A percentile compares a stretch with the other conserved stretches of the same genome.
Evolutionary conservation across 2,329 filamentous ascomycete species (phyloP).

Genomic region (Colletotrichum abscissum): DNA sequence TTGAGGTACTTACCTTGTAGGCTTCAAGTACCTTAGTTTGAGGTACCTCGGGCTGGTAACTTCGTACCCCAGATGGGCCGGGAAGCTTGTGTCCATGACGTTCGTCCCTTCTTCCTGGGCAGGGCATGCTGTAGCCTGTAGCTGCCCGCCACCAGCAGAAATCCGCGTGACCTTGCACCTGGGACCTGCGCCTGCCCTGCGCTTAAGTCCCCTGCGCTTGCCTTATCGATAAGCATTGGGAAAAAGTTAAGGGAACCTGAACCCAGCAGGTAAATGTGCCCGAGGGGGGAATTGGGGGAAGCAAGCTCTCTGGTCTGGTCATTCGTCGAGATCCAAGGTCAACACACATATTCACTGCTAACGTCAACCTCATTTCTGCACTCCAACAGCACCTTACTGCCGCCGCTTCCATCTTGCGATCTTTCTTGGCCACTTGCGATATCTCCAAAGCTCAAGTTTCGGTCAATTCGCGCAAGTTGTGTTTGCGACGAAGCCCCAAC

Average conservation of each 20-base stretch:
- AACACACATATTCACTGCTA: constrained; percentile 15
- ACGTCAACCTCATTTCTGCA: constrained; percentile 4
- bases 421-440: constrained; percentile 8
- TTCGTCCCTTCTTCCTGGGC: constrained; percentile 26
- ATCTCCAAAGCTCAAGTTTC: background rate
- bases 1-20: background rate
- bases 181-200: constrained; percentile 12
- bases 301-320: constrained; percentile 23
- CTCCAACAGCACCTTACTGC: background rate
- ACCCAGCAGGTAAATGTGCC: constrained; percentile 23
- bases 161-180: constrained; percentile 23
- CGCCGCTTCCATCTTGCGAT: background rate
- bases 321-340: constrained; percentile 15
- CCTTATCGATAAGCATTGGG: constrained; percentile 33
- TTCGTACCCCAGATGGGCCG: background rate
- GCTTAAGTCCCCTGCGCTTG: background rate
- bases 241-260: constrained; percentile 35
- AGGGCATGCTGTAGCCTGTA: background rate
- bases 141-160: constrained; percentile 8
- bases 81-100: constrained; percentile 20
- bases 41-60: too few relatives aligned
- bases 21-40: too few relatives aligned
- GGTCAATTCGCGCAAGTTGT: background rate
- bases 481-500: background rate
- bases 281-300: constrained; percentile 24